These are phyloP conservation scores for Candida broadrunensis DNA, from an alignment of 805 yeast genomes.

Conservation along the genomic window DNA sequence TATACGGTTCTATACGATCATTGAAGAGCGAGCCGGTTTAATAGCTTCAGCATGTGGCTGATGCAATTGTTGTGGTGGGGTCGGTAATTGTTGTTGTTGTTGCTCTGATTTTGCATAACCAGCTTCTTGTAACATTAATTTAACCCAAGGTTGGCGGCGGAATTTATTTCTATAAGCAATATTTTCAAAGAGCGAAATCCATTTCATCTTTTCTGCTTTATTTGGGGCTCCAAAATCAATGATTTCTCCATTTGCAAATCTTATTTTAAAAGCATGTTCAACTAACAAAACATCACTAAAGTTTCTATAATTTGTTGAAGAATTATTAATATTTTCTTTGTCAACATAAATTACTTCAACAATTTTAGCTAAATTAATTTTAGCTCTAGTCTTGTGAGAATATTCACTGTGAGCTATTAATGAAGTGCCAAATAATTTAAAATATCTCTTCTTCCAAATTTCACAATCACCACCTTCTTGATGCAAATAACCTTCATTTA, in stretches of 20 bases:
- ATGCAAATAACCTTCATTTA: slow-evolving; percentile 66
- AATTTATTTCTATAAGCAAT: slow-evolving; percentile 54
- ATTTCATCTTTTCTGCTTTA: slow-evolving; percentile 52
- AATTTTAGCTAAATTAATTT: slow-evolving; percentile 71
- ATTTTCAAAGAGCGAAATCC: slow-evolving; percentile 62
- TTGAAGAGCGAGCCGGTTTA: neutral
- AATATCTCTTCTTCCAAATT: slow-evolving; percentile 69
- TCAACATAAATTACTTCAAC: slow-evolving; percentile 47
- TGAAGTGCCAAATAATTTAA: slow-evolving; percentile 67
- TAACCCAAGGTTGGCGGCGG: slow-evolving; percentile 63
- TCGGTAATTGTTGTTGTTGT: neutral
- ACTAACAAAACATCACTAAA: slow-evolving; percentile 69
- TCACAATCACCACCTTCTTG: slow-evolving; percentile 93
- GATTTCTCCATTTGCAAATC: slow-evolving; percentile 75
- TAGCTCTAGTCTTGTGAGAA: slow-evolving; percentile 66
- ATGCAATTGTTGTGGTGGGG: neutral
- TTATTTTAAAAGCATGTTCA: slow-evolving; percentile 72
- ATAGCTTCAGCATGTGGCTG: neutral
- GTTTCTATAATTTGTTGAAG: slow-evolving; percentile 46
- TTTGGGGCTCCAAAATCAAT: slow-evolving; percentile 86
- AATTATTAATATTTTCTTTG: slow-evolving; percentile 26
- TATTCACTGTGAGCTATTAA: slow-evolving; percentile 75
- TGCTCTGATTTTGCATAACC: neutral
- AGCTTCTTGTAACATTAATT: slow-evolving; percentile 33
- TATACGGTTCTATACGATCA: neutral